Conservation (phyloP, 1,284 basidiomycete genomes). For the Fomitopsis schrenkii region DNA sequence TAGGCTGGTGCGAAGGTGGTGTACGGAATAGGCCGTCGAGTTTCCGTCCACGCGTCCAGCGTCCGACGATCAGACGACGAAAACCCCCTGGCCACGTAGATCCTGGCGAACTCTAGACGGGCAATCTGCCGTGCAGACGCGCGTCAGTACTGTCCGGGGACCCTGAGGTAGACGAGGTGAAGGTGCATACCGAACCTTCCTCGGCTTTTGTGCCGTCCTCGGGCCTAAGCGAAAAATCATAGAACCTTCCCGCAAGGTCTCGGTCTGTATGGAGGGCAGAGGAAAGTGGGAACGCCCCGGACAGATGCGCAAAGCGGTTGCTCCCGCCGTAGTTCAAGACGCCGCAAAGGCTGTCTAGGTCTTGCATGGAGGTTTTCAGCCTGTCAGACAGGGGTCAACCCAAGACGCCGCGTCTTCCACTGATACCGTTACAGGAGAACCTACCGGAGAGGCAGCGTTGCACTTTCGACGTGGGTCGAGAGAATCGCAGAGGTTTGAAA, state of each 20-base stretch:
- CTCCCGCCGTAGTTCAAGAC: constrained; percentile 53
- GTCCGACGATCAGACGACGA: constrained; percentile 29
- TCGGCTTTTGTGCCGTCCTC: constrained; percentile 4
- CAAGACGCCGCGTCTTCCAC: not conserved
- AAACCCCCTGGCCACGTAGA: constrained; percentile 57
- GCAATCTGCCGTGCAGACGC: not conserved
- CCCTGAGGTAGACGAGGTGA: not conserved
- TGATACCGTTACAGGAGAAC: constrained; percentile 6
- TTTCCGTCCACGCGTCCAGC: constrained; percentile 34
- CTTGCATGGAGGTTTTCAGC: constrained; percentile 34
- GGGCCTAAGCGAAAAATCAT: constrained; percentile 41
- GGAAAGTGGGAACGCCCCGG: constrained; percentile 47
- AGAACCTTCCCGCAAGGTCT: constrained; percentile 30
- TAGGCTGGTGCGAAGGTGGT: constrained; percentile 27
- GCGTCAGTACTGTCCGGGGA: not conserved
- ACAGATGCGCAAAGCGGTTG: constrained; percentile 54
- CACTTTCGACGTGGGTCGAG: constrained; percentile 63
- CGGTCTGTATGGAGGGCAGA: constrained; percentile 17
- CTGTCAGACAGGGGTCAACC: constrained; percentile 23
- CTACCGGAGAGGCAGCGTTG: constrained; percentile 63
- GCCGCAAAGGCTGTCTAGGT: constrained; percentile 42
- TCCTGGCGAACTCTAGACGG: constrained; percentile 26
- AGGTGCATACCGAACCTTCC: not conserved
- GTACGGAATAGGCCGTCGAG: constrained; percentile 13
- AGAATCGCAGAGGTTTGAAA: constrained; percentile 64